These are phyloP conservation scores for Epichloe bromicola DNA, from an alignment of 2,329 filamentous ascomycete genomes.

Conservation along the genomic window DNA sequence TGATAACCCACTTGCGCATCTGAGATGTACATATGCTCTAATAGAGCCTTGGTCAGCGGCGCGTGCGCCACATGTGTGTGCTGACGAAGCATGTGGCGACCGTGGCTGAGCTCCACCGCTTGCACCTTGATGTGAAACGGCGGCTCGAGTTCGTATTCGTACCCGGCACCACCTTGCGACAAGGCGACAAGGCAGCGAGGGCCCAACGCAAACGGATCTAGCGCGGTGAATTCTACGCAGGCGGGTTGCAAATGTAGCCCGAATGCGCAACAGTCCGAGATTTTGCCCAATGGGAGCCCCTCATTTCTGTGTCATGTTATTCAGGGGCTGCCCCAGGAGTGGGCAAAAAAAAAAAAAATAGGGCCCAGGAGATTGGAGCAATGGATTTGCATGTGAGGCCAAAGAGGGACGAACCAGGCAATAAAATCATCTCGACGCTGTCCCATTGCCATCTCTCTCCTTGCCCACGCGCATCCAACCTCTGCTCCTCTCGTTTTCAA, in stretches of 20 bases:
- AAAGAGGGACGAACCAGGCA: neutral
- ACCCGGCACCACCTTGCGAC: neutral
- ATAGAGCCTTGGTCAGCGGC: neutral
- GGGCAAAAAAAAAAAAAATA: constrained; percentile 5
- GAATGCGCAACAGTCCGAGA: neutral
- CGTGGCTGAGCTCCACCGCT: neutral
- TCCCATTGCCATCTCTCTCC: neutral
- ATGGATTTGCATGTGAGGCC: constrained; percentile 1
- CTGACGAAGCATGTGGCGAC: constrained; percentile 1
- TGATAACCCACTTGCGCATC: neutral
- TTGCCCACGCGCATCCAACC: neutral
- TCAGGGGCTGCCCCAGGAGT: constrained; percentile 4
- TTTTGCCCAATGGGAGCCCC: constrained; percentile 7
- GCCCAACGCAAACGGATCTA: too few species aligned
- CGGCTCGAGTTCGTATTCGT: constrained; percentile 10
- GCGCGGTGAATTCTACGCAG: neutral
- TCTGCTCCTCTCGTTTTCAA: constrained; percentile 3
- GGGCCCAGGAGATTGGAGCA: constrained; percentile 1
- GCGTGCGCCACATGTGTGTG: neutral
- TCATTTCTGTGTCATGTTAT: neutral
- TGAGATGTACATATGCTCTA: neutral
- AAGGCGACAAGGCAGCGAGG: neutral
- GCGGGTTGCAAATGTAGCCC: neutral
- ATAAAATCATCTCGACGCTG: constrained; percentile 4
- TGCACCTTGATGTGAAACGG: neutral